Evolutionary conservation across 2,329 filamentous ascomycete genomes (phyloP).

Genomic region (Elsinoe fawcettii): DNA sequence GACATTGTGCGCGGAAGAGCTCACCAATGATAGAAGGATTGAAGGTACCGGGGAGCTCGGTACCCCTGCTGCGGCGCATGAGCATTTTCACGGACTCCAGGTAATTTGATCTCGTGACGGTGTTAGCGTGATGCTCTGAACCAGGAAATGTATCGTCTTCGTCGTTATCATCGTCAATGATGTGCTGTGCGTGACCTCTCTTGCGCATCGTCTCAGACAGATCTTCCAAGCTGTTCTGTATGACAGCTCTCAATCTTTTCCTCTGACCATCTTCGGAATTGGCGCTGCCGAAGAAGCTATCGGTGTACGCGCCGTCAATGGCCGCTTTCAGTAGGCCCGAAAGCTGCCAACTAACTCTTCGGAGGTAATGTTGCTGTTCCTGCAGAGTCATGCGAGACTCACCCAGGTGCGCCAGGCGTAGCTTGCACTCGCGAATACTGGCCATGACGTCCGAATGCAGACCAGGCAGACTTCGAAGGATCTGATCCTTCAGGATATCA

Average conservation of each 20-base stretch:
- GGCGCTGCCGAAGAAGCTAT: conserved; percentile 43
- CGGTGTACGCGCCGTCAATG: conserved; percentile 45
- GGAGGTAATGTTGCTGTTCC: not conserved
- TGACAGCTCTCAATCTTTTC: conserved; percentile 45
- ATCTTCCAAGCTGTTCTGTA: conserved; percentile 42
- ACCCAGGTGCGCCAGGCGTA: not conserved
- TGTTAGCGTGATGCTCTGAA: no score
- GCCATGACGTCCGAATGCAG: conserved; percentile 39
- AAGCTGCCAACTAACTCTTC: conserved; percentile 38
- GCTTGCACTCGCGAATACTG: conserved; percentile 31
- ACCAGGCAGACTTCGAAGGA: conserved; percentile 40
- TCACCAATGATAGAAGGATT: conserved; percentile 35
- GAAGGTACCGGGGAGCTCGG: conserved; percentile 35
- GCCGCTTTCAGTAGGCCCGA: conserved; percentile 40
- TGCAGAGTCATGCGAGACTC: not conserved
- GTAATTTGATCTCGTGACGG: conserved; percentile 22
- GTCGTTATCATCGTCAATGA: conserved; percentile 21
- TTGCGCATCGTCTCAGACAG: conserved; percentile 39
- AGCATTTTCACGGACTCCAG: conserved; percentile 22
- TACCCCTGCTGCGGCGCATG: conserved; percentile 36
- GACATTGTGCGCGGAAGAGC: conserved; percentile 45
- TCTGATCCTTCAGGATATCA: conserved; percentile 33
- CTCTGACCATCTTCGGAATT: conserved; percentile 22
- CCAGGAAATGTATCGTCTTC: no score
- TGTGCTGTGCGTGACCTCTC: conserved; percentile 34